Conservation (phyloP, 495 filamentous ascomycete genomes). For the Lindgomyces ingoldianus region DNA sequence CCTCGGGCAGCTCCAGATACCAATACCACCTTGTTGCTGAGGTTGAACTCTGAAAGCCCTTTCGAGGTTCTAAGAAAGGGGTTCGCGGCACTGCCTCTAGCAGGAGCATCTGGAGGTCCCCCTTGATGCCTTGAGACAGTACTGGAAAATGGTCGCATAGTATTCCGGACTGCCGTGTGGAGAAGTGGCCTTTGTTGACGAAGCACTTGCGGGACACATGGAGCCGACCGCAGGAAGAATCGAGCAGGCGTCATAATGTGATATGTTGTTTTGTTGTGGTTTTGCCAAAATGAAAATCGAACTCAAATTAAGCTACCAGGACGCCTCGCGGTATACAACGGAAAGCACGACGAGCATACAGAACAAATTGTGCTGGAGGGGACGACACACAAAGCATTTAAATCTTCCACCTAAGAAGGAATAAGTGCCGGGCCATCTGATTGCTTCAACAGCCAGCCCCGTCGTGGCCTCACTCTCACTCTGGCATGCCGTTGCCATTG, state of each 20-base stretch:
- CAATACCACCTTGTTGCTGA: slow-evolving; percentile 72
- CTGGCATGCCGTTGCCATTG: slow-evolving; percentile 8
- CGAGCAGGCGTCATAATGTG: slow-evolving; percentile 6
- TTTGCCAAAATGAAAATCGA: neutral
- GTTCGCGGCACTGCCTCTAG: slow-evolving; percentile 1
- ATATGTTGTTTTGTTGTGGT: no score
- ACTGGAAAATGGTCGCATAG: slow-evolving; percentile 2
- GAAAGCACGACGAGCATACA: neutral
- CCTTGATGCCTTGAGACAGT: neutral
- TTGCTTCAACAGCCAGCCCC: neutral
- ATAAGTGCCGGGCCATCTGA: slow-evolving; percentile 10
- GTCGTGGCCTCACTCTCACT: neutral
- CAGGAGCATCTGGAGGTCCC: slow-evolving; percentile 2
- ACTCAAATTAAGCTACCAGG: neutral
- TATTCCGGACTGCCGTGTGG: neutral
- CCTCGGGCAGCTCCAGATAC: slow-evolving; percentile 81
- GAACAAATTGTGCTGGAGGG: neutral
- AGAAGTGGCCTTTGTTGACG: neutral
- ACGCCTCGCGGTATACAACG: slow-evolving; percentile 1
- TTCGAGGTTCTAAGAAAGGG: slow-evolving; percentile 16
- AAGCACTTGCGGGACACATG: neutral
- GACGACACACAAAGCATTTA: neutral
- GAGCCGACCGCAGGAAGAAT: neutral
- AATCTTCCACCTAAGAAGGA: neutral
- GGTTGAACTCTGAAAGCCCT: slow-evolving; percentile 72